Evolutionary conservation across 257 asterid genomes (phyloP).

Genomic region (Buddleja alternifolia): DNA sequence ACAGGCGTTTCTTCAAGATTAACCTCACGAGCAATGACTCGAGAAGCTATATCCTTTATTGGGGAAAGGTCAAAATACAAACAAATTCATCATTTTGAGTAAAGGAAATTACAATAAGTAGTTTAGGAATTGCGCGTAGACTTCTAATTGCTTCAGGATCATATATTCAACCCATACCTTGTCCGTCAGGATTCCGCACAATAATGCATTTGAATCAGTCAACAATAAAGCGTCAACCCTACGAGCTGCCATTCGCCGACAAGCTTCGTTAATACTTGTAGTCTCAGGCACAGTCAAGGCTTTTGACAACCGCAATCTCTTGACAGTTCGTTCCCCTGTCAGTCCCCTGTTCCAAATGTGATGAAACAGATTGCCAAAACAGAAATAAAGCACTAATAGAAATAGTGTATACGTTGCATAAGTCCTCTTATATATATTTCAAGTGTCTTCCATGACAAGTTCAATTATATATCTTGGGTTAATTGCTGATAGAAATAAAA

Average conservation of each 20-base stretch:
- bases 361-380: slow-evolving; percentile 22
- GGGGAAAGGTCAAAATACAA: slow-evolving; percentile 16
- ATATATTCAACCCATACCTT: slow-evolving; percentile 59
- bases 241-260: slow-evolving; percentile 91
- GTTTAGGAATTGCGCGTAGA: slow-evolving; percentile 26
- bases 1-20: slow-evolving; percentile 85
- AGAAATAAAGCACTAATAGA: slow-evolving; percentile 37
- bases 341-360: slow-evolving; percentile 61
- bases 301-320: slow-evolving; percentile 83
- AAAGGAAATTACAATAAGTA: not conserved
- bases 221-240: slow-evolving; percentile 89
- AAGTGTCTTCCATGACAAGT: slow-evolving; percentile 23
- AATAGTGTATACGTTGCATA: slow-evolving; percentile 47
- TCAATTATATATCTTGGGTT: not conserved
- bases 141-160: slow-evolving; percentile 43
- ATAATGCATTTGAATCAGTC: slow-evolving; percentile 91
- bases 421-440: not conserved
- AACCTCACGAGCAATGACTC: slow-evolving; percentile 84
- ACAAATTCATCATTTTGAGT: slow-evolving; percentile 11
- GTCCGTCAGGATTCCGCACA: slow-evolving; percentile 95
- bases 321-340: slow-evolving; percentile 92
- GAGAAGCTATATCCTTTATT: slow-evolving; percentile 78
- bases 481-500: not conserved
- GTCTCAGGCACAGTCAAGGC: slow-evolving; percentile 92
- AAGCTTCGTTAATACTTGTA: slow-evolving; percentile 82